Evolutionary conservation across 2,329 filamentous ascomycete species (phyloP), one percentile per base, ranked within the genome.

Genomic region (Xylaria arbuscula): DNA sequence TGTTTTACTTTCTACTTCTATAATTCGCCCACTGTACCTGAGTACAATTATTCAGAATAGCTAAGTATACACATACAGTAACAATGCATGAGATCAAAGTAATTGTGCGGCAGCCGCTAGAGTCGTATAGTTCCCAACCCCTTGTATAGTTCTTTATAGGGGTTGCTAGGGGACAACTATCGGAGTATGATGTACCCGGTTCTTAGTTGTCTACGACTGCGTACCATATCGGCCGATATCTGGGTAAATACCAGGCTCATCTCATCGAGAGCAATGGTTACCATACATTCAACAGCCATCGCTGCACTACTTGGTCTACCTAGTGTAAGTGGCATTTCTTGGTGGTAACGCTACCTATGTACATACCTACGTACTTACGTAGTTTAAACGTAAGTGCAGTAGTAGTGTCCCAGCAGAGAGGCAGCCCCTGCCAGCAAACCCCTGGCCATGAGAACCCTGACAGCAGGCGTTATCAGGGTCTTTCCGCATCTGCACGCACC

Each of bases 381-480:
- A 40, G 50, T n/a, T 15, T 28, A 11, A 53, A 51, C 45, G n/a
- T 54, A 64, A 22, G 34, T 22, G 42, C 28, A 28, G 28, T 5
- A 28, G 13, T 59, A 66, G 64, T 34, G 55, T 67, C 66, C 62
- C 66, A 57, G 58, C 67, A n/a, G 59, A 67, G 59, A 64, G 60
- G 68, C 64, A 67, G 68, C 68, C 68, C 68, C 64, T 67, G 64
- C 45, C 53, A 11, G 15, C 19, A 13, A 42, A 67, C 68, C 68
- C 68, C 62, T 62, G 62, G 47, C 32, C 24, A 66, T 28, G n/a
- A 53, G 62, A 58, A 66, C 56, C 66, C 51, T 61, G 47, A 36
- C 32, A 64, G 55, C 50, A 56, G 24, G 50, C 19, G 17, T 48
- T 62, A 63, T 63, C 67, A 69, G 59, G 67, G 60, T 64, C 50